Conservation (phyloP, 768 basidiomycete species). For the Leccinum barrowsii region DNA sequence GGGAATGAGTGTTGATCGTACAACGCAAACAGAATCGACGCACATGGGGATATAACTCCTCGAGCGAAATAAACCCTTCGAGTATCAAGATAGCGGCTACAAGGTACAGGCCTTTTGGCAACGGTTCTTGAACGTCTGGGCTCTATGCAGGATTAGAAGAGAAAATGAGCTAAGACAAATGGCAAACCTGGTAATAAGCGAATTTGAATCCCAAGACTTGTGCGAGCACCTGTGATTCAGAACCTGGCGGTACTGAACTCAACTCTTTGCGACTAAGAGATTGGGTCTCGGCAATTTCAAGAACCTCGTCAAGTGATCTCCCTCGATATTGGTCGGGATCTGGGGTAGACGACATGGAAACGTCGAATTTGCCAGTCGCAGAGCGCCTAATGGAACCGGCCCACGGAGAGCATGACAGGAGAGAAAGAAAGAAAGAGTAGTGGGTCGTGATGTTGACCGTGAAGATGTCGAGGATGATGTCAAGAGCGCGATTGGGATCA, state of each 20-base stretch:
- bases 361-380: constrained; percentile 23
- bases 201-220: constrained; percentile 99
- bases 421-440: constrained; percentile 82
- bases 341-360: constrained; percentile 38
- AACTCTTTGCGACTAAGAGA: constrained; percentile 6
- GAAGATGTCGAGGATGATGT: constrained; percentile 90
- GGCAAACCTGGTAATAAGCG: constrained; percentile 76
- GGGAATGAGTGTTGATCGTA: constrained; percentile 4
- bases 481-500: constrained; percentile 90
- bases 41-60: constrained; percentile 93
- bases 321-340: constrained; percentile 45
- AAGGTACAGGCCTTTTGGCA: constrained; percentile 73
- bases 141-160: constrained; percentile 37
- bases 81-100: constrained; percentile 85
- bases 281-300: constrained; percentile 48
- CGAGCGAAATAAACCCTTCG: constrained; percentile 81
- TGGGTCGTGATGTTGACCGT: constrained; percentile 79
- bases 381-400: constrained; percentile 43
- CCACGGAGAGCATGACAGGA: constrained; percentile 90
- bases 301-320: constrained; percentile 65
- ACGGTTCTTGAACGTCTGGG: constrained; percentile 54
- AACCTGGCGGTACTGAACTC: constrained; percentile 17
- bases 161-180: background rate
- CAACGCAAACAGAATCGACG: constrained; percentile 24
- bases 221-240: constrained; percentile 62